Evolutionary conservation across 2,329 filamentous ascomycete species (phyloP).

Genomic region (Helotiales sp.): DNA sequence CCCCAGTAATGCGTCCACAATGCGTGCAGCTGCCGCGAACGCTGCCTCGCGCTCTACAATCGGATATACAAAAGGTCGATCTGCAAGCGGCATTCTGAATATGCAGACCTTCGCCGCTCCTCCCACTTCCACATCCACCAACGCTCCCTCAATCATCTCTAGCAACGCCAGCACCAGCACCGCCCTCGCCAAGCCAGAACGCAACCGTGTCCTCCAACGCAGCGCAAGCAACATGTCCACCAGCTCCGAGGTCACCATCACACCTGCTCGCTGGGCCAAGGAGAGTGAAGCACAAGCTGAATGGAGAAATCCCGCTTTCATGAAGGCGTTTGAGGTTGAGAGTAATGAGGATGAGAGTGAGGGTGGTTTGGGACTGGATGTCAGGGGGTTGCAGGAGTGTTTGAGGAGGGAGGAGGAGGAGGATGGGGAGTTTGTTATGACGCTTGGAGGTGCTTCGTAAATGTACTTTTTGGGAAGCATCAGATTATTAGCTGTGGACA

Average conservation of each 20-base stretch:
- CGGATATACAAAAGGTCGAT: conserved; percentile 81
- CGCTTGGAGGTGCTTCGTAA: conserved; percentile 41
- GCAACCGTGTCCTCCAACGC: conserved; percentile 32
- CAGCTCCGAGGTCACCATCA: conserved; percentile 53
- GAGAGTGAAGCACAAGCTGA: conserved; percentile 38
- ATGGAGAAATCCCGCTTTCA: conserved; percentile 55
- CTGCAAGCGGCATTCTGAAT: conserved; percentile 49
- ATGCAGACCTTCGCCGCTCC: conserved; percentile 10
- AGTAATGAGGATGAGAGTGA: conserved; percentile 51
- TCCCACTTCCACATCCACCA: neutral
- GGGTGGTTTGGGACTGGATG: conserved; percentile 37
- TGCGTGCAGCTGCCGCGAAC: conserved; percentile 65
- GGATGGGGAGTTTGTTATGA: conserved; percentile 60
- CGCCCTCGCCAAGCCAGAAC: conserved; percentile 6
- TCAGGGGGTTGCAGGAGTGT: conserved; percentile 37
- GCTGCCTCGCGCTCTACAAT: conserved; percentile 80
- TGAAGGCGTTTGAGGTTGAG: conserved; percentile 62
- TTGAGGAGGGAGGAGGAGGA: conserved; percentile 47
- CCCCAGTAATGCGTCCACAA: conserved; percentile 52
- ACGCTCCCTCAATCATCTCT: neutral
- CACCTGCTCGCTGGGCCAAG: conserved; percentile 51
- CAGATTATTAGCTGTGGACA: neutral
- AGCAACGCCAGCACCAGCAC: conserved; percentile 1
- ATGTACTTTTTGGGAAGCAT: too few species aligned
- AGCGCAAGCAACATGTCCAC: conserved; percentile 45